Conservation (phyloP, 352 stramenopile genomes). For the Thraustochytrium striatum region DNA sequence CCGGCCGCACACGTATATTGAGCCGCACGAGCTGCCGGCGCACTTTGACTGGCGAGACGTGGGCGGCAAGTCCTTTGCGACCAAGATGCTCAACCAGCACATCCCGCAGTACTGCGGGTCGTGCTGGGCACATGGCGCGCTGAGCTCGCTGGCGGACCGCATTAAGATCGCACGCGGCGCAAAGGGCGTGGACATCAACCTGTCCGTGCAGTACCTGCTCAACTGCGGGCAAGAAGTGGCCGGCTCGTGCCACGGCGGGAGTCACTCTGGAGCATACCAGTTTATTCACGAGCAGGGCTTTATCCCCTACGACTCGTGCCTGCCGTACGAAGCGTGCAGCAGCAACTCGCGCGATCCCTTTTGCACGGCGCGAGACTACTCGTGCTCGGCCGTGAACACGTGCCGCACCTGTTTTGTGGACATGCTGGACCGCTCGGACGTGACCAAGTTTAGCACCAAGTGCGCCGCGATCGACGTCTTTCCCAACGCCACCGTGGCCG, state of each 20-base stretch:
- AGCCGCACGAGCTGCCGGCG: constrained; percentile 74
- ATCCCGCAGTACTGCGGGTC: constrained; percentile 78
- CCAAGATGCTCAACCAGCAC: constrained; percentile 96
- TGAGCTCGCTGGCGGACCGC: constrained; percentile 68
- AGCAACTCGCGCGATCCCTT: constrained; percentile 60
- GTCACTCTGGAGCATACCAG: constrained; percentile 81
- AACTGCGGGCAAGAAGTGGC: constrained; percentile 62
- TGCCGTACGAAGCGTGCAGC: constrained; percentile 81
- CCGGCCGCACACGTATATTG: constrained; percentile 70
- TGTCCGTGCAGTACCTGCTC: constrained; percentile 70
- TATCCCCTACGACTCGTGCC: constrained; percentile 89
- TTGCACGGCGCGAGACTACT: constrained; percentile 66
- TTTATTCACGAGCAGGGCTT: constrained; percentile 82
- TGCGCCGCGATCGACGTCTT: constrained; percentile 78
- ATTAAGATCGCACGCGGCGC: constrained; percentile 70
- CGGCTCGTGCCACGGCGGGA: constrained; percentile 83
- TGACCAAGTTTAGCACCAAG: constrained; percentile 61
- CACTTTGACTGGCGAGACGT: constrained; percentile 88
- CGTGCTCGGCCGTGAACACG: constrained; percentile 73
- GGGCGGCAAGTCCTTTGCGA: constrained; percentile 87
- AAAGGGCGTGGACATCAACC: constrained; percentile 62
- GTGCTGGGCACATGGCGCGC: constrained; percentile 68
- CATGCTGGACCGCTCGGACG: constrained; percentile 47
- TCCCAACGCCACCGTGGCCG: constrained; percentile 88
- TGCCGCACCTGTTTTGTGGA: constrained; percentile 79